These are phyloP conservation scores for Amaranthus cruentus DNA, from an alignment of 148 eudicot genomes.

Conservation along the genomic window DNA sequence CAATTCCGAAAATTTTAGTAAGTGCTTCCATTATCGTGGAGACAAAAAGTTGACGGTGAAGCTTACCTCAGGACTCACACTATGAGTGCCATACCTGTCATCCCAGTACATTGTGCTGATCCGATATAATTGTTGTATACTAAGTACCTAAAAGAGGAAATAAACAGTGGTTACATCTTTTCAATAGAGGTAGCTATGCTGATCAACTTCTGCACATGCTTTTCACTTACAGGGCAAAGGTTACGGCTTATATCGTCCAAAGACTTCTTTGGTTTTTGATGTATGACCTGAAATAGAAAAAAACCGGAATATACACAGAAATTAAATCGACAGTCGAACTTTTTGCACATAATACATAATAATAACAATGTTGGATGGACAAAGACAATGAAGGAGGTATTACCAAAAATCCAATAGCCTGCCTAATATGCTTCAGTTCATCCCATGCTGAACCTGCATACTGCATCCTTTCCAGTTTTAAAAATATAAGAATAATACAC, in stretches of 20 bases:
- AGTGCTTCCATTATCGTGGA: neutral
- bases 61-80: conserved; percentile 88
- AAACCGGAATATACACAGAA: neutral
- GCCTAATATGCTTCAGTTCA: conserved; percentile 93
- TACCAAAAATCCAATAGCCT: conserved; percentile 95
- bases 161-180: conserved; percentile 19
- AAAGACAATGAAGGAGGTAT: conserved; percentile 10
- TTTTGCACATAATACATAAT: neutral
- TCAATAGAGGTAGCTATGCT: neutral
- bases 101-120: conserved; percentile 99
- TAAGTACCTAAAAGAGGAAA: conserved; percentile 60
- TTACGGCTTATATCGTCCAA: conserved; percentile 76
- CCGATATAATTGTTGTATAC: conserved; percentile 89
- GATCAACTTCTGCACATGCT: neutral
- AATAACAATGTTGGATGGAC: neutral
- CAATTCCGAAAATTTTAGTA: conserved; percentile 5
- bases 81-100: conserved; percentile 94
- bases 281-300: conserved; percentile 56
- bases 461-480: conserved; percentile 38
- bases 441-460: conserved; percentile 98
- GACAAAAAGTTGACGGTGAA: neutral
- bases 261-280: conserved; percentile 89
- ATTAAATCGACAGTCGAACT: neutral
- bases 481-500: neutral
- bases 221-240: conserved; percentile 80